Evolutionary conservation across 495 filamentous ascomycete species (phyloP), one percentile per base, ranked within the genome.

Genomic region (Xylaria palmicola): DNA sequence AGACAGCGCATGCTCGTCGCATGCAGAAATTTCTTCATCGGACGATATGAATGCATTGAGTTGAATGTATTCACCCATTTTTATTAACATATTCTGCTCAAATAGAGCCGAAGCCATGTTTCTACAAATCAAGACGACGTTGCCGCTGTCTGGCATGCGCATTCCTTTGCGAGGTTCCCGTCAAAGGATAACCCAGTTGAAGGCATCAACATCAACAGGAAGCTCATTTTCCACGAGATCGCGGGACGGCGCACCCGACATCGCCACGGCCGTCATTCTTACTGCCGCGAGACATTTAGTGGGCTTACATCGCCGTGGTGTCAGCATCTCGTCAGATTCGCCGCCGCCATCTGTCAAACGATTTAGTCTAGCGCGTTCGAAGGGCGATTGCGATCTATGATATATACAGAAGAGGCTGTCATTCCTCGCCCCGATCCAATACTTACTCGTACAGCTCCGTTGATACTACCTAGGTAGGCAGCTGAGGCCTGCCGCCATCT

Each of bases 261-360:
- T 26, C 27, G 22, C 45, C 43, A 59, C 45, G 19, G 9, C 22
- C 56, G 56, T 59, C 47, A 59, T 59, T 59, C 56, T 59, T 50
- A 59, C 56, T 36, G 3, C 32, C 41, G 29, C 24, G 40, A 44
- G 27, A 22, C 6, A 17, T 0, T 34, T 34, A 48, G 20, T 50
- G 10, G n/a, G 29, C 13, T 19, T 13, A 12, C 4, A 39, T 30
- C 26, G 34, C 30, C 43, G 39, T 44, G n/a, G 53, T 44, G 48
- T 32, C 27, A 56, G 27, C 30, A 32, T 32, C 43, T 44, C 27
- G 27, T 56, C 53, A 56, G 17, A 44, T 43, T 56, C 17, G 39
- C 22, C 39, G 27, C 40, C 5, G 17, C 40, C 5, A n/a, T 24
- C 22, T 44, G 17, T 34, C 27, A 19, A 37, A 40, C n/a, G 6